A percentile compares a stretch with the other conserved stretches of the same genome.
These are phyloP conservation scores for Pythium insidiosum DNA, from an alignment of 352 stramenopile species.

Conservation along the genomic window DNA sequence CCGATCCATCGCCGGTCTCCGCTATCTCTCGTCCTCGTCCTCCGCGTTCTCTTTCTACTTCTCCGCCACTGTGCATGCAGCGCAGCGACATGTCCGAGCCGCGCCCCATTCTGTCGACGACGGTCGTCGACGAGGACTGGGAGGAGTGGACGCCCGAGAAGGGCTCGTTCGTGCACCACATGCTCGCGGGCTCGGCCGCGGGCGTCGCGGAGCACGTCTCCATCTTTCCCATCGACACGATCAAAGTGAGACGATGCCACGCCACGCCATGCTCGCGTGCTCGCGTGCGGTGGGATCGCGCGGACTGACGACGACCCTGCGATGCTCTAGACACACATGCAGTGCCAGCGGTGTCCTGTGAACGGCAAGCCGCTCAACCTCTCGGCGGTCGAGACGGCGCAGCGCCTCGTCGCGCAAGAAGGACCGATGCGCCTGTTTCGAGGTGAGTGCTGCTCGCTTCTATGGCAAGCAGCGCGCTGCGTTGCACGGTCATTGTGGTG, in stretches of 20 bases:
- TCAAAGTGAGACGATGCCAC: constrained; percentile 42
- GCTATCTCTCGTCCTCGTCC: no score
- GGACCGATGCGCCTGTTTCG: constrained; percentile 89
- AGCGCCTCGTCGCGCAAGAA: constrained; percentile 57
- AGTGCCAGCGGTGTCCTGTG: constrained; percentile 81
- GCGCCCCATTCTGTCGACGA: constrained; percentile 11
- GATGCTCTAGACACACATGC: constrained; percentile 91
- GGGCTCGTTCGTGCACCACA: constrained; percentile 93
- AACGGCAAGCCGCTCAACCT: constrained; percentile 52
- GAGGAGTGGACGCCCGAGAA: constrained; percentile 92
- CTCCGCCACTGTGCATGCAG: no score
- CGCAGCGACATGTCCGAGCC: constrained; percentile 18
- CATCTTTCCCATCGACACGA: constrained; percentile 94
- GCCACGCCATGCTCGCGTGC: no score
- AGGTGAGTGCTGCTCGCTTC: constrained; percentile 16
- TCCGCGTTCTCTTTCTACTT: no score
- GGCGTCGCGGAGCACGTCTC: constrained; percentile 96
- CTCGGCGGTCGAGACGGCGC: constrained; percentile 52
- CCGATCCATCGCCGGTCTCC: neutral
- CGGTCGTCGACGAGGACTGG: constrained; percentile 81
- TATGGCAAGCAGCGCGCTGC: no score
- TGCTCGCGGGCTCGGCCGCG: constrained; percentile 91
- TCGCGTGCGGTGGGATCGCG: no score
- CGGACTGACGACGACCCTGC: no score
- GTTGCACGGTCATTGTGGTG: neutral